Conservation (phyloP, 768 basidiomycete species). For the Cystobasidium ongulense region DNA sequence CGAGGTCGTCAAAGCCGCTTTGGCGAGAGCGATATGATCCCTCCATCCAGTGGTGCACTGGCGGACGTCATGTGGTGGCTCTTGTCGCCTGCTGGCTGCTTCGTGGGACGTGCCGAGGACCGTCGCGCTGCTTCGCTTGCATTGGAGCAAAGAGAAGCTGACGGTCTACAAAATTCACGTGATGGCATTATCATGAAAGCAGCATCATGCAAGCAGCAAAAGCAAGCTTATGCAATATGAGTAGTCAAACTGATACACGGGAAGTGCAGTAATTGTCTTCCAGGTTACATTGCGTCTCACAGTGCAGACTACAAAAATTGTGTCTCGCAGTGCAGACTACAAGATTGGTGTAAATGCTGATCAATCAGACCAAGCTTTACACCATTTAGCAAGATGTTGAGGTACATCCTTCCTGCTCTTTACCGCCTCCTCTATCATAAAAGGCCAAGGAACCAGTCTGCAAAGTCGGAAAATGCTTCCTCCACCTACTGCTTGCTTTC, state of each 20-base stretch:
- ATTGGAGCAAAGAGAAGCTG: neutral
- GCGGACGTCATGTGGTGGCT: neutral
- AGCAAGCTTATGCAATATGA: too few species aligned
- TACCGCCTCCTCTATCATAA: slow-evolving; percentile 30
- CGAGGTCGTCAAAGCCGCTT: neutral
- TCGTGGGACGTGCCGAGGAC: neutral
- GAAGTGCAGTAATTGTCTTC: too few species aligned
- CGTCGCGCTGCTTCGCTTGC: neutral
- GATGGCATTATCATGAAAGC: too few species aligned
- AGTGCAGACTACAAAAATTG: too few species aligned
- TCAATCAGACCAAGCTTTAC: slow-evolving; percentile 29
- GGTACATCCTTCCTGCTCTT: slow-evolving; percentile 27
- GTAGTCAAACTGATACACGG: too few species aligned
- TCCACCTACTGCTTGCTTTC: neutral
- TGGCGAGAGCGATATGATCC: neutral
- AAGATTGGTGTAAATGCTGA: too few species aligned
- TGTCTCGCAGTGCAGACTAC: too few species aligned
- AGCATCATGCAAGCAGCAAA: too few species aligned
- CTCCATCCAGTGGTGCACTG: neutral
- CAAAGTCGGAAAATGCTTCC: slow-evolving; percentile 30
- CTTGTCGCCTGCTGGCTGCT: neutral
- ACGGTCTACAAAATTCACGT: neutral
- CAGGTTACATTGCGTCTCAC: too few species aligned
- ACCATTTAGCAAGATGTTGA: slow-evolving; percentile 31
- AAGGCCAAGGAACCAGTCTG: slow-evolving; percentile 31